These are phyloP conservation scores for Coemansia sp. DNA, from an alignment of 192 early-diverging fungal genomes.

Conservation along the genomic window DNA sequence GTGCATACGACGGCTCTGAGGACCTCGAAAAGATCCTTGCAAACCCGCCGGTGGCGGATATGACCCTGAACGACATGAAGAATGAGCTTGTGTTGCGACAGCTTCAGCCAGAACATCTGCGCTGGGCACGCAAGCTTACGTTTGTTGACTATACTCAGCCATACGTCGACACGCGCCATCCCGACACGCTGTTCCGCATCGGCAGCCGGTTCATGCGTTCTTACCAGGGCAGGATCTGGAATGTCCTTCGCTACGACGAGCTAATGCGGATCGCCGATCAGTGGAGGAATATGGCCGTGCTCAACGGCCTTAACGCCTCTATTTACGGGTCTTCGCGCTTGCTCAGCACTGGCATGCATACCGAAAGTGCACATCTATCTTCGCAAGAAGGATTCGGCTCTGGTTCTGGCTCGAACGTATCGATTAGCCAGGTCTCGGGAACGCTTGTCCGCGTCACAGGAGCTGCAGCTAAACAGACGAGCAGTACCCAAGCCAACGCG, in stretches of 20 bases:
- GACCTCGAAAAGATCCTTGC: constrained; percentile 27
- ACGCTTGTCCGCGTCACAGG: background rate
- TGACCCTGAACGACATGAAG: constrained; percentile 53
- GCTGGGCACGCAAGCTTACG: constrained; percentile 55
- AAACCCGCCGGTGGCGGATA: constrained; percentile 40
- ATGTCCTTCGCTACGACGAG: constrained; percentile 54
- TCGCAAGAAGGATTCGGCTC: constrained; percentile 6
- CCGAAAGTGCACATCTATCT: background rate
- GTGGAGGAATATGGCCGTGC: constrained; percentile 40
- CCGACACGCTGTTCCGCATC: constrained; percentile 53
- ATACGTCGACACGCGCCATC: constrained; percentile 51
- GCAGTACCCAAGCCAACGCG: constrained; percentile 3
- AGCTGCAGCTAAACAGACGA: background rate
- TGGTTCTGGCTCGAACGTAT: background rate
- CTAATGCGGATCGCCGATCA: constrained; percentile 54
- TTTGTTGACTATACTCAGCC: constrained; percentile 56
- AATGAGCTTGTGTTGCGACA: constrained; percentile 46
- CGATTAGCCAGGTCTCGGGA: background rate
- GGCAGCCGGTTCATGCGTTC: constrained; percentile 51
- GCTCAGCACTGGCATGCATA: constrained; percentile 10
- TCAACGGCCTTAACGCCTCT: constrained; percentile 16
- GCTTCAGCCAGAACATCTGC: constrained; percentile 52
- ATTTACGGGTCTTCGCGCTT: constrained; percentile 16
- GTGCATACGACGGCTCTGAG: constrained; percentile 26
- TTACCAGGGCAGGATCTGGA: constrained; percentile 42